Conservation (phyloP, 345 rosid genomes). For the Gossypium turneri region DNA sequence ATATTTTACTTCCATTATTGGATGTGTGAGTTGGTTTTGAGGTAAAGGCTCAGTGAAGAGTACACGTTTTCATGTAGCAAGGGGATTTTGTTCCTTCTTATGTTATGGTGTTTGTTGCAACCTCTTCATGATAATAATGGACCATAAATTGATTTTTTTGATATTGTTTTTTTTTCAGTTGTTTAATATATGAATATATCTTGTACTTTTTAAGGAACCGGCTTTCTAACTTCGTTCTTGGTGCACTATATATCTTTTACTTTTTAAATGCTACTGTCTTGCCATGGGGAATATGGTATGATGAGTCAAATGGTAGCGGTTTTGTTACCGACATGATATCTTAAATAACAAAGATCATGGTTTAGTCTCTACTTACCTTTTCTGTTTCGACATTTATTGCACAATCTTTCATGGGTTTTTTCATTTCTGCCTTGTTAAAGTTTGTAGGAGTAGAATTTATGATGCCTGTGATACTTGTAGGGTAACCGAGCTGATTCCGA, state of each 20-base stretch:
- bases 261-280: not conserved
- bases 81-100: not conserved
- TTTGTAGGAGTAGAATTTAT: not conserved
- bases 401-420: not conserved
- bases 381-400: not conserved
- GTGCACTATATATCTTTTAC: not conserved
- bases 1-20: not conserved
- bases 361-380: not conserved
- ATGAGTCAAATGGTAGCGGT: not conserved
- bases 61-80: not conserved
- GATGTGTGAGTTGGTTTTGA: not conserved
- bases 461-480: slow-evolving; percentile 28
- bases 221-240: not conserved
- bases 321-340: not conserved
- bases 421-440: not conserved
- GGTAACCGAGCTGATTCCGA: slow-evolving; percentile 33
- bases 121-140: not conserved
- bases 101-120: not conserved
- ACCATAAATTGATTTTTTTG: not conserved
- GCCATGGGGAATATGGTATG: not conserved
- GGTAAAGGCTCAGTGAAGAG: not conserved
- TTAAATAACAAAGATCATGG: not conserved
- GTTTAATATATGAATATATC: not conserved
- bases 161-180: not conserved
- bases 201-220: not conserved